Evolutionary conservation across 345 rosid genomes (phyloP), one percentile per base, ranked within the genome.

Genomic region (Dimocarpus longan): DNA sequence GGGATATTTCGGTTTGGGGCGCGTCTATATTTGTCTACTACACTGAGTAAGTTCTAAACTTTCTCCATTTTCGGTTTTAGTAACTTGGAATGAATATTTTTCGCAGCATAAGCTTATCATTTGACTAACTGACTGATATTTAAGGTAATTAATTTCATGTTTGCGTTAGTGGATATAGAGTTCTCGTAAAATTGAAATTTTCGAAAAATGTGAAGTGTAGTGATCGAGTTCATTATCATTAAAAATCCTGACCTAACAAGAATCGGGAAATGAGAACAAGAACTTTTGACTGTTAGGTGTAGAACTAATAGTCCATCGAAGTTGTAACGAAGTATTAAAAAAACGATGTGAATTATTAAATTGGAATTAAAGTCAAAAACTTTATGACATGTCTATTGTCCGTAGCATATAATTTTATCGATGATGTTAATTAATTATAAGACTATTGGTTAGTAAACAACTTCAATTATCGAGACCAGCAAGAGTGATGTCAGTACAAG

Each of bases 21-120:
- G 81, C 86, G 12, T 57, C 84, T 84, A 85, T 88, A 48, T 95
- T 89, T 57, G 70, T 92, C 67, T 94, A 95, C 78, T 95, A 95
- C 82, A 95, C 98, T 0, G 99, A 95, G 99, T 92, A 82, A 83
- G 84, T 76, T 24, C 16, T 46, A 4, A 66, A 22, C 9, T 60
- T 60, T 60, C 48, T 22, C 8, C 28, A 60, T 19, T 43, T 66
- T 75, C 66, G 32, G 5, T 42, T 48, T 12, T 42, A 48, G 66
- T 63, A 57, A 73, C 5, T 37, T 75, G 12, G 68, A 57, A 70
- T 71, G 48, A 18, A 26, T 40, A 16, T 77, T 60, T 32, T 10
- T 32, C 44, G 44, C 44, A 5, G 44, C 44, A 42, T 42, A 13
- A 12, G 56, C 15, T 13, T 50, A 50, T 11, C 16, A 50, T 50